These are phyloP conservation scores for Tausonia pullulans DNA, from an alignment of 1,284 basidiomycete genomes.

Conservation along the genomic window DNA sequence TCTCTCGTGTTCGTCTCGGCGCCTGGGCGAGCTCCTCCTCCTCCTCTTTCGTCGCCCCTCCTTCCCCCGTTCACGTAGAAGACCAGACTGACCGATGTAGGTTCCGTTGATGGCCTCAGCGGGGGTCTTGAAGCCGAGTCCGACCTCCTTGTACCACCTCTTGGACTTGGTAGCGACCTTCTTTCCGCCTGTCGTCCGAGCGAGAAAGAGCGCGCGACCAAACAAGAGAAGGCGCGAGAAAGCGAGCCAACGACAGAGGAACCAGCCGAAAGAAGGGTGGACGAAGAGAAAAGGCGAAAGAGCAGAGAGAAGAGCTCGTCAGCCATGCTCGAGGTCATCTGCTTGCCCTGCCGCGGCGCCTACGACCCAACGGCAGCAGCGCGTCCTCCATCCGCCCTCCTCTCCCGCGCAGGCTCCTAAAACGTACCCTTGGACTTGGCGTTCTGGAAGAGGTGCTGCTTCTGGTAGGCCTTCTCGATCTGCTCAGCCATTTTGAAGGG, in stretches of 20 bases:
- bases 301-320: neutral
- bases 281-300: neutral
- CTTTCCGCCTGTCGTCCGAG: conserved; percentile 52
- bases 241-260: conserved; percentile 2
- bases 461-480: conserved; percentile 92
- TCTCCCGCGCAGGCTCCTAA: neutral
- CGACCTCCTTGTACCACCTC: conserved; percentile 99
- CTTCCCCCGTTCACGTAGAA: neutral
- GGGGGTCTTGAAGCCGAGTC: conserved; percentile 94
- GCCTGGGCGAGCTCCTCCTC: neutral
- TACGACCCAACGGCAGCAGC: neutral
- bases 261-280: conserved; percentile 5
- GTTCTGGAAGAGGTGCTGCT: conserved; percentile 98
- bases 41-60: no score
- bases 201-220: neutral
- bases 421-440: conserved; percentile 80
- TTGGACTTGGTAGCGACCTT: conserved; percentile 88
- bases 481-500: conserved; percentile 39
- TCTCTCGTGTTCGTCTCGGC: no score
- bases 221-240: neutral
- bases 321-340: neutral
- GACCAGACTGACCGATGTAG: conserved; percentile 68
- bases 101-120: conserved; percentile 90
- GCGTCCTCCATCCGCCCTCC: neutral
- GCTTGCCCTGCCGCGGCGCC: neutral